Conservation (phyloP, 371 early-diverging fungal species). For the Mortierella sp. region DNA sequence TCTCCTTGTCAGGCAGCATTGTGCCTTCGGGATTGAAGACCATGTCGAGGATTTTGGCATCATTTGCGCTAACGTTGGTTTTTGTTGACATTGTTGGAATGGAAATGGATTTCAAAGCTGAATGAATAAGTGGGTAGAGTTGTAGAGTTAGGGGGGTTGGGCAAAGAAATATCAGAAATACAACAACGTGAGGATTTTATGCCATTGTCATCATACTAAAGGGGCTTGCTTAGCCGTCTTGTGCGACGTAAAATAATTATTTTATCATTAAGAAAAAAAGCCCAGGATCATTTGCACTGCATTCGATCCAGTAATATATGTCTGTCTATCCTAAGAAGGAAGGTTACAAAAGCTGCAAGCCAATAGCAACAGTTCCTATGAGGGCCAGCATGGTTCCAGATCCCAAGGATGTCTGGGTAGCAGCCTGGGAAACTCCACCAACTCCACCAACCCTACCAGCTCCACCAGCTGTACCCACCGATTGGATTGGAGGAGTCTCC, state of each 20-base stretch:
- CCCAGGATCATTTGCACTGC: neutral
- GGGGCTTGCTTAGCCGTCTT: slow-evolving; percentile 10
- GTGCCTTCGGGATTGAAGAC: slow-evolving; percentile 58
- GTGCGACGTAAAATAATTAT: neutral
- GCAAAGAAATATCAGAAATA: neutral
- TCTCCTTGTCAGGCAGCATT: slow-evolving; percentile 53
- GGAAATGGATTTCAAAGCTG: neutral
- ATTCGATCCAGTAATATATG: neutral
- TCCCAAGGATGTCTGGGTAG: neutral
- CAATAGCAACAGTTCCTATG: slow-evolving; percentile 19
- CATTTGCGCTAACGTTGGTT: slow-evolving; percentile 36
- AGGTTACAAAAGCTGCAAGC: slow-evolving; percentile 19
- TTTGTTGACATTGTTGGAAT: slow-evolving; percentile 27
- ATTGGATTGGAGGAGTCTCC: neutral
- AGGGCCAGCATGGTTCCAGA: slow-evolving; percentile 27
- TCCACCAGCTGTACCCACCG: neutral
- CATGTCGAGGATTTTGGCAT: slow-evolving; percentile 54
- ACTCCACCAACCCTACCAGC: neutral
- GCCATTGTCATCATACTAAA: neutral
- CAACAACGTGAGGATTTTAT: neutral
- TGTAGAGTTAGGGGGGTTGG: neutral
- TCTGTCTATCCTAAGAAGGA: neutral
- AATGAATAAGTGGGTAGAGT: neutral
- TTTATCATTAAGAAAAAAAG: neutral
- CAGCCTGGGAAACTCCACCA: slow-evolving; percentile 7